A percentile compares a stretch with the other conserved stretches of the same genome.
phyloP scores from a whole-genome alignment of 805 yeast genomes.

The Jamesozyma hellenica region DNA sequence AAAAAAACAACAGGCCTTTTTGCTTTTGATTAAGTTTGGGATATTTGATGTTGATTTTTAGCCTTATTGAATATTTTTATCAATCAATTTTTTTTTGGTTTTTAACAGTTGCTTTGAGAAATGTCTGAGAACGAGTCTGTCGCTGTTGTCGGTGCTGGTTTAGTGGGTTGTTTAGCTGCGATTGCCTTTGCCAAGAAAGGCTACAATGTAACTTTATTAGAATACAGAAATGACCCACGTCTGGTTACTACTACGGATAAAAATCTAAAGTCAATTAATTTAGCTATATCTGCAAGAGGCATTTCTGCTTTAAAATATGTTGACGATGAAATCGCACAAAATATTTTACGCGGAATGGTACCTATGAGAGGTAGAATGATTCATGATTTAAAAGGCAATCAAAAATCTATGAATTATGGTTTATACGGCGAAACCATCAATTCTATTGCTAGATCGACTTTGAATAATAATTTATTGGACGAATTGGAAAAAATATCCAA shows the following conservation, averaged over 20 bases:
- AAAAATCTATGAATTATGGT: slow-evolving; percentile 67
- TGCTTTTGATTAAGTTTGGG: too few species aligned
- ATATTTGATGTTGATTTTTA: too few species aligned
- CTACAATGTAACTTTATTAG: slow-evolving; percentile 60
- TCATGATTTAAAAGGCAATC: slow-evolving; percentile 55
- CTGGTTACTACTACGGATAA: slow-evolving; percentile 25
- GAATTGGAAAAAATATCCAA: slow-evolving; percentile 40
- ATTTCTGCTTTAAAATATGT: slow-evolving; percentile 57
- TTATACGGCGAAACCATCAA: slow-evolving; percentile 74
- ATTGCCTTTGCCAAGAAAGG: slow-evolving; percentile 70
- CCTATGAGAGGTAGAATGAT: slow-evolving; percentile 91
- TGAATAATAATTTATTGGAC: slow-evolving; percentile 55
- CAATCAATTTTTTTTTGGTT: too few species aligned
- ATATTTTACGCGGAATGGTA: slow-evolving; percentile 50
- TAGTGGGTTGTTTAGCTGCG: slow-evolving; percentile 80
- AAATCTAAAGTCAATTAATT: slow-evolving; percentile 61
- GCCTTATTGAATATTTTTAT: too few species aligned
- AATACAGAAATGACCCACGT: slow-evolving; percentile 62
- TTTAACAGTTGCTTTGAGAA: not conserved
- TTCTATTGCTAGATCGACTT: slow-evolving; percentile 66
- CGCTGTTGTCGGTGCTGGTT: slow-evolving; percentile 79
- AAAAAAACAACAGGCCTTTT: too few species aligned
- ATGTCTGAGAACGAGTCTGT: slow-evolving; percentile 22
- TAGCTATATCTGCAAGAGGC: slow-evolving; percentile 84
- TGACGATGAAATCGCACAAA: slow-evolving; percentile 45